These are phyloP conservation scores for Cyphellophora europaea DNA, from an alignment of 2,329 filamentous ascomycete species.

Conservation along the genomic window DNA sequence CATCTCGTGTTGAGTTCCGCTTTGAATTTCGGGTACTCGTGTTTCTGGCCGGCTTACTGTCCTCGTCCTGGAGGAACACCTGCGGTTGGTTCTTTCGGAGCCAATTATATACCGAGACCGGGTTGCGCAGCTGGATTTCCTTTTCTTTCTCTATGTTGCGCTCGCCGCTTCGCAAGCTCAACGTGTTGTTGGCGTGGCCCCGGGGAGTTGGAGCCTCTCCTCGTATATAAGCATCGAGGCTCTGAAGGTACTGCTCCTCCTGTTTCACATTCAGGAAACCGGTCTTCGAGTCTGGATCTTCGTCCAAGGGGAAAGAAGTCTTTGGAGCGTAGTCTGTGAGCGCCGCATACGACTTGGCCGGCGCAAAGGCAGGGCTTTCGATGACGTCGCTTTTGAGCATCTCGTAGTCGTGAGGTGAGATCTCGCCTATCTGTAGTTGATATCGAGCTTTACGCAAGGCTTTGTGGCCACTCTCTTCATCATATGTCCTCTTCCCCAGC, in stretches of 20 bases:
- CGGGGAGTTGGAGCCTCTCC: slow-evolving; percentile 8
- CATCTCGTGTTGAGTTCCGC: slow-evolving; percentile 23
- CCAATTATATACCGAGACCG: slow-evolving; percentile 93
- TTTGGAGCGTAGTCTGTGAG: slow-evolving; percentile 19
- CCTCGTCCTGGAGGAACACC: slow-evolving; percentile 72
- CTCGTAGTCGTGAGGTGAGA: slow-evolving; percentile 26
- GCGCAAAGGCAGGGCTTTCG: slow-evolving; percentile 29
- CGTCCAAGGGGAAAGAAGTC: slow-evolving; percentile 7
- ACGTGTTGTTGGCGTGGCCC: slow-evolving; percentile 29
- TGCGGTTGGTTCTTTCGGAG: slow-evolving; percentile 75
- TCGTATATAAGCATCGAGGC: slow-evolving; percentile 28
- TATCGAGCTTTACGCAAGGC: slow-evolving; percentile 30
- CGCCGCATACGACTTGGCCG: slow-evolving; percentile 24
- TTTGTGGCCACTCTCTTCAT: slow-evolving; percentile 15
- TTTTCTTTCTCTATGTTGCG: slow-evolving; percentile 45
- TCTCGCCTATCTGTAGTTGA: slow-evolving; percentile 26
- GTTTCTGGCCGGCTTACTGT: slow-evolving; percentile 34
- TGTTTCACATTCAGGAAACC: slow-evolving; percentile 36
- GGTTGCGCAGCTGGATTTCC: slow-evolving; percentile 60
- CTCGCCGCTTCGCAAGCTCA: slow-evolving; percentile 32
- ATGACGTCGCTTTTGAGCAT: slow-evolving; percentile 30
- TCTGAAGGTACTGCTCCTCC: slow-evolving; percentile 32
- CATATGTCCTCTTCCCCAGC: slow-evolving; percentile 1
- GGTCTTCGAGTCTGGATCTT: slow-evolving; percentile 19
- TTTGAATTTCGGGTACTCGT: slow-evolving; percentile 33